Evolutionary conservation across 257 asterid species (phyloP), one percentile per base, ranked within the genome.

Genomic region (Solanum lignicaule): DNA sequence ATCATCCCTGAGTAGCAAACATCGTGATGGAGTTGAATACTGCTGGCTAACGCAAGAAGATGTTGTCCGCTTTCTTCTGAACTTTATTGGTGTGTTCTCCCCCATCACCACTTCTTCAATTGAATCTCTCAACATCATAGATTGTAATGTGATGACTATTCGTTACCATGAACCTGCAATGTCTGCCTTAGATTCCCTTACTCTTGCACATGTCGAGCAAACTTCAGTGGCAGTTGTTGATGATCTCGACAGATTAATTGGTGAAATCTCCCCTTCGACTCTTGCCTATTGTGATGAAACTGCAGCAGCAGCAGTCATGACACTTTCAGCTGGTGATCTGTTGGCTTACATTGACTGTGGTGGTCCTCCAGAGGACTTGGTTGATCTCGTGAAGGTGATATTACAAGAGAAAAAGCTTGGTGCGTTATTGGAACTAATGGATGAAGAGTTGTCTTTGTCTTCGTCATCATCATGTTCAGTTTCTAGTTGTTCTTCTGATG

Each of bases 11-110:
- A n/a, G 38, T 39, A 79, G 83, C 35, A 71, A 87, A 62, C 88
- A 46, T 83, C 90, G 88, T 18, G 83, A 83, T 16, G 89, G 91
- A 87, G 86, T 73, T 5, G 89, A 90, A 48, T 93, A 91, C 89
- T 95, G 98, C 38, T 96, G 98, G 99, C 90, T 96, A 60, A 93
- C 97, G 5, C 96, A 88, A n/a, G 99, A 95, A 87, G 97, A 96
- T 25, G 87, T 95, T 2, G 86, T 92, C 27, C 96, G 99, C 33
- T 96, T 90, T 92, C 92, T 95, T 88, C 97, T 95, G 88, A 96
- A 92, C 87, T 93, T 95, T n/a, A 88, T 95, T 9, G 94, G 95
- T 82, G 92, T 92, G 43, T 96, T 96, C 94, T 94, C 94, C 32
- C 97, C 97, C 0, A 85, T 90, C 58, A 91, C 96, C 21, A 89